phyloP scores from a whole-genome alignment of 2,329 filamentous ascomycete species.

The Zasmidium cellare region DNA sequence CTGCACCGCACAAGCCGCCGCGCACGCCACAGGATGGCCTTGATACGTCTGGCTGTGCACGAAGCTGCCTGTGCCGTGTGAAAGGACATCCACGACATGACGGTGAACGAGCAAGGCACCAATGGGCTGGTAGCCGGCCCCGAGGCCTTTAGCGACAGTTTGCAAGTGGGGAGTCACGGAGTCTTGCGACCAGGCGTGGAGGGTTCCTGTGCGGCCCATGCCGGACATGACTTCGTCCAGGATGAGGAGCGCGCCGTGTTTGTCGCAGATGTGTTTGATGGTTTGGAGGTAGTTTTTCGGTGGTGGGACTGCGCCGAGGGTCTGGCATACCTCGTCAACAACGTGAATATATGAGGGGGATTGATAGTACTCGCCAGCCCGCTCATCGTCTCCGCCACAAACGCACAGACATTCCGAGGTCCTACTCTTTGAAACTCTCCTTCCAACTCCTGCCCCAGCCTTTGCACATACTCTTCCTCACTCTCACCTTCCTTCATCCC shows the following conservation, averaged over 20 bases:
- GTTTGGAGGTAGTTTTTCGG: constrained; percentile 57
- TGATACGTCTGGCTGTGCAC: constrained; percentile 61
- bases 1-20: constrained; percentile 63
- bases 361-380: constrained; percentile 41
- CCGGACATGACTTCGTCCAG: constrained; percentile 49
- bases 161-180: constrained; percentile 60
- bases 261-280: constrained; percentile 55
- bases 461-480: constrained; percentile 42
- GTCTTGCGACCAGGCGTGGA: constrained; percentile 33
- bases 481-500: constrained; percentile 37
- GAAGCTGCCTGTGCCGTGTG: constrained; percentile 44
- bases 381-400: constrained; percentile 54
- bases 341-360: background rate
- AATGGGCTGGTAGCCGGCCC: constrained; percentile 61
- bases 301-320: constrained; percentile 51
- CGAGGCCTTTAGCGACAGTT: constrained; percentile 64
- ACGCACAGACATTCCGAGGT: constrained; percentile 49
- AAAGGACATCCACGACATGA: constrained; percentile 48
- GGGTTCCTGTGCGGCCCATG: constrained; percentile 30
- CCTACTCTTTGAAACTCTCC: constrained; percentile 50
- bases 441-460: constrained; percentile 49
- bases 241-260: constrained; percentile 57
- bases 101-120: constrained; percentile 54
- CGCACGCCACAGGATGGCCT: constrained; percentile 58
- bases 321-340: constrained; percentile 1